These are phyloP conservation scores for Laguncularia racemosa DNA, from an alignment of 345 rosid genomes.

Conservation along the genomic window DNA sequence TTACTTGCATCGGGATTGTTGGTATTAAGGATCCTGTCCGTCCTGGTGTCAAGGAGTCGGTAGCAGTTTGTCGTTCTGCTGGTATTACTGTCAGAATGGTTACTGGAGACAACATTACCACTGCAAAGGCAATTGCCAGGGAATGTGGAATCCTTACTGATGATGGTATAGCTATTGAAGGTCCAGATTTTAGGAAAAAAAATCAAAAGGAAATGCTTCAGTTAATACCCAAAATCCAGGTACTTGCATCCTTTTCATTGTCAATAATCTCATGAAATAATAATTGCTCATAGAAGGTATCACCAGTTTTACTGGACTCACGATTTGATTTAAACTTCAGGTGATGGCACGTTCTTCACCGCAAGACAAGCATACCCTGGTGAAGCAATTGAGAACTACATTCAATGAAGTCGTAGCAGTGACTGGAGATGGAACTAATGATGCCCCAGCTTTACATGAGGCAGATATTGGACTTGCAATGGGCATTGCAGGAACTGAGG, in stretches of 20 bases:
- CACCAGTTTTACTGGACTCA: neutral
- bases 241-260: constrained; percentile 10
- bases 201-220: constrained; percentile 55
- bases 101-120: constrained; percentile 89
- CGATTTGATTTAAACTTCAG: constrained; percentile 21
- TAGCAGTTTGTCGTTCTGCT: constrained; percentile 76
- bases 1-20: constrained; percentile 74
- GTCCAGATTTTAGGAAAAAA: constrained; percentile 83
- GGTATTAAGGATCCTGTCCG: constrained; percentile 97
- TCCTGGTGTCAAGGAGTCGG: constrained; percentile 89
- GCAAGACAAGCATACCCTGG: constrained; percentile 82
- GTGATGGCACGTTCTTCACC: constrained; percentile 99
- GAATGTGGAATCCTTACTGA: constrained; percentile 93
- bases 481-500: constrained; percentile 99
- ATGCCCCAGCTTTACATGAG: constrained; percentile 96
- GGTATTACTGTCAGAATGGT: constrained; percentile 95
- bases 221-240: constrained; percentile 92
- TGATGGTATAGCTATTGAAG: constrained; percentile 80
- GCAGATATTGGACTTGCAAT: constrained; percentile 96
- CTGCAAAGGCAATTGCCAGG: constrained; percentile 90
- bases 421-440: constrained; percentile 96
- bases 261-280: neutral
- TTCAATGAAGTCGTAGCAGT: constrained; percentile 87
- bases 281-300: neutral
- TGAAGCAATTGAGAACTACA: constrained; percentile 73